Evolutionary conservation across 352 stramenopile species (phyloP).

Genomic region (Peronospora belbahrii): DNA sequence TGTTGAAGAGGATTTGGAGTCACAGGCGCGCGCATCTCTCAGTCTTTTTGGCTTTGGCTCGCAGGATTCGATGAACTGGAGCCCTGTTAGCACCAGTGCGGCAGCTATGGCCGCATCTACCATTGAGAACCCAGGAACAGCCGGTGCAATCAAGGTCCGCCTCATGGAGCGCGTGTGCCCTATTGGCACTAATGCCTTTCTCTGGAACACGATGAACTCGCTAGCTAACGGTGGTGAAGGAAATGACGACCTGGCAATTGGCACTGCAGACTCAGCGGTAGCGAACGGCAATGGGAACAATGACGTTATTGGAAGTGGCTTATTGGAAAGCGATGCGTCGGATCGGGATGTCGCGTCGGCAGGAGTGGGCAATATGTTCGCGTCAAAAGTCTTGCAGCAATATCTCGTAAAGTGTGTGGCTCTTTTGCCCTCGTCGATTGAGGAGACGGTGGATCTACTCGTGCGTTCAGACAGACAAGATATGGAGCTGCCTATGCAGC

Average conservation of each 20-base stretch:
- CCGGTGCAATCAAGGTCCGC: conserved; percentile 24
- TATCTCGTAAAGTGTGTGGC: conserved; percentile 67
- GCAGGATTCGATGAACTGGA: conserved; percentile 52
- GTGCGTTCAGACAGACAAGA: conserved; percentile 52
- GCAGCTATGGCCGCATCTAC: conserved; percentile 13
- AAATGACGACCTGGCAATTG: conserved; percentile 7
- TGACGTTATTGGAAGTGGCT: conserved; percentile 4
- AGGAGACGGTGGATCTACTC: conserved; percentile 63
- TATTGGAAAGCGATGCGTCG: conserved; percentile 24
- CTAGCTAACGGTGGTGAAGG: conserved; percentile 21
- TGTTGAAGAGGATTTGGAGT: conserved; percentile 53
- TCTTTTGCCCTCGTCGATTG: conserved; percentile 48
- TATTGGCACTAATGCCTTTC: conserved; percentile 46
- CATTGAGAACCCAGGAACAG: conserved; percentile 16
- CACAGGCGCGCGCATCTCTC: conserved; percentile 51
- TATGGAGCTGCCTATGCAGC: conserved; percentile 63
- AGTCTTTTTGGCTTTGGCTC: conserved; percentile 67
- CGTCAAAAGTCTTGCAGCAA: conserved; percentile 58
- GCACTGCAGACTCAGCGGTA: conserved; percentile 6
- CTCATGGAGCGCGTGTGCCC: conserved; percentile 58
- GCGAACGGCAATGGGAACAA: conserved; percentile 10
- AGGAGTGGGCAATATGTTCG: conserved; percentile 31
- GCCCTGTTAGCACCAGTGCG: conserved; percentile 30
- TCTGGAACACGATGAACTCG: conserved; percentile 59
- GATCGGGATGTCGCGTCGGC: conserved; percentile 30